Percentiles rank a stretch among this genome's conserved stretches.
These are phyloP conservation scores for Gastrodia elata DNA, from an alignment of 106 monocot species.

Conservation along the genomic window DNA sequence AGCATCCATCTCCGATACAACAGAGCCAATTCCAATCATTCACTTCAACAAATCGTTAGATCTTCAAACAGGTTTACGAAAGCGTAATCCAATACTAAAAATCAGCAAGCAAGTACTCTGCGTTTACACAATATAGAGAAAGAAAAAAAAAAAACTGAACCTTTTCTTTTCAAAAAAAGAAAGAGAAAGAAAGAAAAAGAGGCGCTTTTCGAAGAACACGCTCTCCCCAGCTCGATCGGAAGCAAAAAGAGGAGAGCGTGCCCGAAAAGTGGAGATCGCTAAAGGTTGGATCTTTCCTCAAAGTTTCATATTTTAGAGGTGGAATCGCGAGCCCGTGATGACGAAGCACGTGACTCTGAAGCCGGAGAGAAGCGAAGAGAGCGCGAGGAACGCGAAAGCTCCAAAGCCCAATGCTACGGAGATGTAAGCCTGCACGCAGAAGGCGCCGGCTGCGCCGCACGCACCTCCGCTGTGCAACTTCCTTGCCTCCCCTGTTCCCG, in stretches of 20 bases:
- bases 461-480: conserved; percentile 7
- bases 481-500: conserved; percentile 39
- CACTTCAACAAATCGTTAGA: not conserved
- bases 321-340: conserved; percentile 62
- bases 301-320: conserved; percentile 6
- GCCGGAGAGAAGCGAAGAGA: conserved; percentile 52
- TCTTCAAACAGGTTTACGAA: not conserved
- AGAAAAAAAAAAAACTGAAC: no score
- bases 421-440: conserved; percentile 69
- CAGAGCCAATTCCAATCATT: not conserved
- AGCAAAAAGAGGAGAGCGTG: conserved; percentile 2
- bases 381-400: conserved; percentile 55
- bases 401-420: conserved; percentile 60
- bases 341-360: conserved; percentile 57
- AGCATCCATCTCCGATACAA: no score
- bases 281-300: not conserved
- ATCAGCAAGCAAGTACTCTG: not conserved
- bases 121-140: not conserved
- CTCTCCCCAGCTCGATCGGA: not conserved
- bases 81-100: not conserved
- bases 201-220: conserved; percentile 5
- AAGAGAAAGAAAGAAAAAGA: not conserved
- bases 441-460: conserved; percentile 23
- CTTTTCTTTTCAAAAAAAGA: not conserved
- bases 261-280: not conserved